Base-by-base conservation (phyloP, 345 rosid species). In the Salix purpurea region DNA sequence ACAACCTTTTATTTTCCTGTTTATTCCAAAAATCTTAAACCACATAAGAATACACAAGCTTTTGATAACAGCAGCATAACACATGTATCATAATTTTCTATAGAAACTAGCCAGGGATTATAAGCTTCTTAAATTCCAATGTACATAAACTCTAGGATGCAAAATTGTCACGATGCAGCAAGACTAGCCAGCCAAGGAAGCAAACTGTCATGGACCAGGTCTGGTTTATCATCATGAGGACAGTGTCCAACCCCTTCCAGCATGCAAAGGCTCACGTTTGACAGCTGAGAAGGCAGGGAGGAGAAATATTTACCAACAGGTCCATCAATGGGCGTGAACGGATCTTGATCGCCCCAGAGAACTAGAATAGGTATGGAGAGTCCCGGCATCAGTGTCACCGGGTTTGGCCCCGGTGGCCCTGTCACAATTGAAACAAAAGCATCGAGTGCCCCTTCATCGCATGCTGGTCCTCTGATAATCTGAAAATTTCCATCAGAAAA, bases 391-490 rank as follows among this genome's bases (percentile, higher is more conserved):
- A 92, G 78, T 46, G 82, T 76, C 58, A 88, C 79, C 2, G 97
- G 97, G 74, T 85, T 92, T 7, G 95, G 98, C 74, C 98, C 97
- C 0, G 98, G 92, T n/a, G 94, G 98, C n/a, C 98, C 97, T 0
- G 94, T 94, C 67, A 92, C 83, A 14, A 90, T 92, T 11, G 91
- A 92, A 42, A 94, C 88, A 79, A 94, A 92, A 24, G 98, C 98
- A 78, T 94, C 95, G 42, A 94, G 86, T 16, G 98, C 97, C 46
- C 97, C 97, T 64, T 90, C 97, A 4, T 86, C 90, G 65, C 86
- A 84, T 69, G 97, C 91, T 37, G 98, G 94, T 74, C 86, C 94
- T 77, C 86, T 85, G 26, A 92, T 94, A 72, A 94, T 89, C 97
- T 94, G 87, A 75, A 46, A 82, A 48, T 75, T 65, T 15, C 52